Evolutionary conservation across 352 stramenopile species (phyloP), one percentile per base, ranked within the genome.

Genomic region (Aphanomyces cochlioides): DNA sequence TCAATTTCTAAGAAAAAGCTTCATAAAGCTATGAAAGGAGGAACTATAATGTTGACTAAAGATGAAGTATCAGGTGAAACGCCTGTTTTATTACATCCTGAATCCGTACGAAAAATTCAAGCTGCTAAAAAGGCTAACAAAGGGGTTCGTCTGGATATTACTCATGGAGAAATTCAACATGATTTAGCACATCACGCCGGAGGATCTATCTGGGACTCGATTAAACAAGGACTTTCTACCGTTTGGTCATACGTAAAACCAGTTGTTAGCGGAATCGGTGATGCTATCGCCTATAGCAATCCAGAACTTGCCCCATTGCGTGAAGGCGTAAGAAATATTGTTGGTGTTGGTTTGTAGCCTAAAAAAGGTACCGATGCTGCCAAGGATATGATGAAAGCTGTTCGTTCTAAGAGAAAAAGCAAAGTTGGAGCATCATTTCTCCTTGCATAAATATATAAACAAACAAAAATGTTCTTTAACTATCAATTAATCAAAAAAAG

Each of bases 401-500:
- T 50, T 50, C 43, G 43, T 12, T 50, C 43, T n/a, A 50, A 50
- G 43, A 12, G 43, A 50, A 50, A 50, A n/a, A 12, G 10, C 17
- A 50, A 50, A 50, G 43, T 12, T 50, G 43, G 10, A n/a, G 28
- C 43, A 50, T 50, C 17, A 12, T n/a, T 50, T 50, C 28, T 28
- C 28, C 28, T 28, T 28, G 28, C 28, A 28, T 28, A 28, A 28
- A 28, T 28, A 28, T 28, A 28, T n/a, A n/a, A n/a, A 50, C 17
- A 50, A n/a, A 50, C 10, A n/a, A 50, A n/a, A 50, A 50, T 50
- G 43, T n/a, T 50, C 43, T 12, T 50, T n/a, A 50, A n/a, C 43
- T 50, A 12, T n/a, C 10, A n/a, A n/a, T n/a, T 50, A 50, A 50
- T n/a, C 43, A 50, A 50, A 12, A 50, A 12, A 50, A 50, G 17